Percentiles rank a stretch among this genome's conserved stretches.
phyloP scores from a whole-genome alignment of 768 basidiomycete genomes.

The Tylopilus balloui region DNA sequence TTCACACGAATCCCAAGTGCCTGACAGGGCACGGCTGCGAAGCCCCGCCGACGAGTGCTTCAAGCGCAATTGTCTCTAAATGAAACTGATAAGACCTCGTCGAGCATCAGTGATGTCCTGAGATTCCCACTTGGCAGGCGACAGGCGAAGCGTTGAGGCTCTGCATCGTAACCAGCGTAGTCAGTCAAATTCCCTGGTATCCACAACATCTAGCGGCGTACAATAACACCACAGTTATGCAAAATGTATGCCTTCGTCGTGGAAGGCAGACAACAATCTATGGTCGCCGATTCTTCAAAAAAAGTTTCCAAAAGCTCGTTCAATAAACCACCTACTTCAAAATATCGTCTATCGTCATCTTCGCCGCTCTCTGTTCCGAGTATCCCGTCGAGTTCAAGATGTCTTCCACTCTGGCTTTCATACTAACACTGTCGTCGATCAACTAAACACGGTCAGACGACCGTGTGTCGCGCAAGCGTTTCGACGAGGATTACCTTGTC shows the following conservation, averaged over 20 bases:
- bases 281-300: background rate
- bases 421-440: slow-evolving; percentile 63
- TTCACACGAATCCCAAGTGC: too few relatives aligned
- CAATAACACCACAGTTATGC: slow-evolving; percentile 33
- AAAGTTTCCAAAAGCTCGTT: background rate
- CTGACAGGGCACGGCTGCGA: too few relatives aligned
- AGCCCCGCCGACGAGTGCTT: too few relatives aligned
- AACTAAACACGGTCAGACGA: slow-evolving; percentile 39
- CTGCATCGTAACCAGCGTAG: background rate
- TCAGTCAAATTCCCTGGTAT: background rate
- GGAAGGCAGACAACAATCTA: slow-evolving; percentile 69
- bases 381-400: slow-evolving; percentile 69
- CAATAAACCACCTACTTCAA: slow-evolving; percentile 57
- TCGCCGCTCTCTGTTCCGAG: slow-evolving; percentile 77
- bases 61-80: too few relatives aligned
- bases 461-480: background rate
- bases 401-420: slow-evolving; percentile 66
- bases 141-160: background rate
- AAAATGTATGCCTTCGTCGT: slow-evolving; percentile 71
- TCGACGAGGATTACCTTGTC: slow-evolving; percentile 44
- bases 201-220: background rate
- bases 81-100: too few relatives aligned
- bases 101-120: too few relatives aligned
- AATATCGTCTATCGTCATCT: slow-evolving; percentile 91
- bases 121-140: background rate